phyloP scores from a whole-genome alignment of 192 early-diverging fungal species.

The Backusella mclennaniae region DNA sequence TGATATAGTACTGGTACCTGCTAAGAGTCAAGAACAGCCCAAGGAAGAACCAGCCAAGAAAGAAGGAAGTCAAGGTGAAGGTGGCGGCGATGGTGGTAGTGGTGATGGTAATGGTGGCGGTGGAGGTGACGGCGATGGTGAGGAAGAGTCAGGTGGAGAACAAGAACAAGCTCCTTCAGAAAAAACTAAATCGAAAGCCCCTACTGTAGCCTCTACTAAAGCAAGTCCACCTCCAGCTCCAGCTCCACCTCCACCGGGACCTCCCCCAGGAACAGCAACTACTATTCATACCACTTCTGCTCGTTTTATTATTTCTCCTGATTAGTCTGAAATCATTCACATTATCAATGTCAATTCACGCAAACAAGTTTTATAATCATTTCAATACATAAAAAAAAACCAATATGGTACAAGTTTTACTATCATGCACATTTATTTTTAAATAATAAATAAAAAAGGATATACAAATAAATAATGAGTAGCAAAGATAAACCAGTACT shows the following conservation, averaged over 20 bases:
- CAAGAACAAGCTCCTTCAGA: background rate
- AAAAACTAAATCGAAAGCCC: background rate
- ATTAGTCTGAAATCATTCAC: slow-evolving; percentile 1
- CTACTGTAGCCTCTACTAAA: too few species aligned
- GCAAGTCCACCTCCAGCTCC: background rate
- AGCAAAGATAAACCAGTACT: background rate
- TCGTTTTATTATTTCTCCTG: background rate
- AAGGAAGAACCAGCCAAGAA: background rate
- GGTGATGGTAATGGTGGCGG: too few species aligned
- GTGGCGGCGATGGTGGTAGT: background rate
- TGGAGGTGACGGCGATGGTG: background rate
- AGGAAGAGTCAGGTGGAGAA: too few species aligned
- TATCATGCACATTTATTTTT: background rate
- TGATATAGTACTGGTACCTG: background rate
- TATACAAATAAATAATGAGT: background rate
- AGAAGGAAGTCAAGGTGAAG: background rate
- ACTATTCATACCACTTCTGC: slow-evolving; percentile 6
- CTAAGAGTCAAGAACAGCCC: background rate
- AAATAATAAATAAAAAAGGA: background rate
- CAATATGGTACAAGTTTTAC: too few species aligned
- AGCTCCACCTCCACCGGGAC: background rate
- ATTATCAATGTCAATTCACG: background rate
- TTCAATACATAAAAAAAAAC: too few species aligned
- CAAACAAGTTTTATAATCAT: too few species aligned
- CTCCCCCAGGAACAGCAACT: slow-evolving; percentile 18